phyloP scores from a whole-genome alignment of 148 eudicot species.

The Spergularia bocconei region DNA sequence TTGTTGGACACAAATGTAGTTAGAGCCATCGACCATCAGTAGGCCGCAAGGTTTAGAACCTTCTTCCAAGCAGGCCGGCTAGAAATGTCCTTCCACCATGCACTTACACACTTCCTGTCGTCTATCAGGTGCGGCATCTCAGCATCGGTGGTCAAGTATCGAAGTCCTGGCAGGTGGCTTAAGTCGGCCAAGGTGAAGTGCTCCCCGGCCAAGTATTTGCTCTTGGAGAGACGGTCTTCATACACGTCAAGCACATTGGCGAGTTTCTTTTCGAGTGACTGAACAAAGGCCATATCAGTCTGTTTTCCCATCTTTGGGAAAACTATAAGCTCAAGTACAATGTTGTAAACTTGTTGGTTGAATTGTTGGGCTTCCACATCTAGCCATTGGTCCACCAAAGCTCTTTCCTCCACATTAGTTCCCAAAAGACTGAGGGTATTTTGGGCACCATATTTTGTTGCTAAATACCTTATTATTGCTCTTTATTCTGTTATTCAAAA shows the following conservation, averaged over 20 bases:
- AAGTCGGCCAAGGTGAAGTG: slow-evolving; percentile 59
- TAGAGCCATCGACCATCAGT: neutral
- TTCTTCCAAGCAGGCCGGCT: slow-evolving; percentile 72
- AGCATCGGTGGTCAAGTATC: slow-evolving; percentile 48
- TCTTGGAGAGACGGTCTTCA: slow-evolving; percentile 48
- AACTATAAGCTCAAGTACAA: slow-evolving; percentile 52
- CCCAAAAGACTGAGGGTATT: slow-evolving; percentile 43
- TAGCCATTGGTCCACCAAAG: slow-evolving; percentile 70
- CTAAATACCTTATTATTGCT: slow-evolving; percentile 70
- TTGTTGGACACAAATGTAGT: too few species aligned
- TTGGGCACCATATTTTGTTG: slow-evolving; percentile 39
- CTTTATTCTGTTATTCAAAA: slow-evolving; percentile 46
- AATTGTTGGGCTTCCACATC: slow-evolving; percentile 69
- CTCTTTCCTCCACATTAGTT: slow-evolving; percentile 53
- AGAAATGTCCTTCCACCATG: slow-evolving; percentile 70
- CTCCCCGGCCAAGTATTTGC: slow-evolving; percentile 50
- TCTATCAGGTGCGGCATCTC: slow-evolving; percentile 42
- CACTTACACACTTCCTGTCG: slow-evolving; percentile 39
- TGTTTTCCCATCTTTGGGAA: slow-evolving; percentile 49
- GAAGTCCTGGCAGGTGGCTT: slow-evolving; percentile 55
- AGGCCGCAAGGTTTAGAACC: slow-evolving; percentile 35
- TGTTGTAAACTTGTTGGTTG: slow-evolving; percentile 47
- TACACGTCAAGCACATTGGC: slow-evolving; percentile 59
- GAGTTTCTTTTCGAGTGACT: slow-evolving; percentile 39
- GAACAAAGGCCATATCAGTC: slow-evolving; percentile 40